Evolutionary conservation across 108 stramenopile species (phyloP).

Genomic region (Nannochloropsis granulata): DNA sequence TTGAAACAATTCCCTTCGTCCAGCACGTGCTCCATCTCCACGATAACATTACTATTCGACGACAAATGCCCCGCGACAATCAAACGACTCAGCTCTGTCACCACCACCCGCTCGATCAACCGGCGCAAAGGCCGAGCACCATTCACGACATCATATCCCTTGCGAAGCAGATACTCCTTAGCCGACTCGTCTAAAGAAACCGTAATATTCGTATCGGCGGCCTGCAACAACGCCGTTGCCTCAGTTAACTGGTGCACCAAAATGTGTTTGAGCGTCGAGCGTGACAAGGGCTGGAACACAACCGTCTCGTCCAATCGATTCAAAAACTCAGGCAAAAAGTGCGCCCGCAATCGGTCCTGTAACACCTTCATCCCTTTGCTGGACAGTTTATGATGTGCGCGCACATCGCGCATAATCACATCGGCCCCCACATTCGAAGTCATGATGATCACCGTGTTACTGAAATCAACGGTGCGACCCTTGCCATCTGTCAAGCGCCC

Average conservation of each 20-base stretch:
- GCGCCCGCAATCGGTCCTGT: constrained; percentile 9
- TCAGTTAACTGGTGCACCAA: constrained; percentile 14
- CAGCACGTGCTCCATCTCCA: not conserved
- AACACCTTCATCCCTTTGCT: constrained; percentile 7
- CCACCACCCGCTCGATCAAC: constrained; percentile 67
- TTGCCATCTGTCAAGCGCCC: constrained; percentile 78
- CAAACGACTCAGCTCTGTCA: not conserved
- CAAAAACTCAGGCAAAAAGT: constrained; percentile 82
- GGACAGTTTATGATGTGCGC: not conserved
- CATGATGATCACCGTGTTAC: constrained; percentile 71
- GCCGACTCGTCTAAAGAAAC: constrained; percentile 5
- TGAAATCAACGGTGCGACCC: constrained; percentile 74
- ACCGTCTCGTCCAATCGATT: constrained; percentile 83
- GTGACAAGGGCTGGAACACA: constrained; percentile 68
- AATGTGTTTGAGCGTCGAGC: constrained; percentile 52
- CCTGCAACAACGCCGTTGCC: not conserved
- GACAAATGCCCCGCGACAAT: not conserved
- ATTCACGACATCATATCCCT: constrained; percentile 44
- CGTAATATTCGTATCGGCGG: constrained; percentile 10
- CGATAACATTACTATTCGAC: not conserved
- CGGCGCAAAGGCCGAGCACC: constrained; percentile 85
- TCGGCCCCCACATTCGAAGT: constrained; percentile 72
- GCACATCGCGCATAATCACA: not conserved
- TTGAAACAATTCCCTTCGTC: not conserved
- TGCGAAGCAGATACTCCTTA: constrained; percentile 48